These are phyloP conservation scores for Daucus carota DNA, from an alignment of 129 eudicot genomes.

Conservation along the genomic window DNA sequence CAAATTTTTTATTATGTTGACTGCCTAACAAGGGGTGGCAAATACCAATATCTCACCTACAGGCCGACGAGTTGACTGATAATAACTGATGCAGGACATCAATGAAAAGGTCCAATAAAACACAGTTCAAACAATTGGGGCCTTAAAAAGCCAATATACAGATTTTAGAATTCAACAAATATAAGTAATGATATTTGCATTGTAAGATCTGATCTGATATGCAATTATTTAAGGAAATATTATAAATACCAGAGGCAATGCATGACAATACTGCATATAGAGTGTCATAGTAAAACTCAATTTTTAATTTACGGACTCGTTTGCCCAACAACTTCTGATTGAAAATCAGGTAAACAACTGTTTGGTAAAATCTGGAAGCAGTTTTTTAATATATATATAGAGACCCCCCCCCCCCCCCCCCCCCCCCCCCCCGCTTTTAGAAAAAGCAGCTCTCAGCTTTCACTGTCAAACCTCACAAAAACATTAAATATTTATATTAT, in stretches of 20 bases:
- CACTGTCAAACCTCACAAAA: too few species aligned
- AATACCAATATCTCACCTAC: background rate
- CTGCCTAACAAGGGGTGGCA: background rate
- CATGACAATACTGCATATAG: background rate
- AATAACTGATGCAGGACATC: background rate
- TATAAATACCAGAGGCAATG: background rate
- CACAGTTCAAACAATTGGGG: background rate
- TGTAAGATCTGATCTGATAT: background rate
- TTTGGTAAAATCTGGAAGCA: too few species aligned
- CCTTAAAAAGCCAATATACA: background rate
- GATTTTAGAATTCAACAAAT: background rate
- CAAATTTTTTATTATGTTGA: background rate
- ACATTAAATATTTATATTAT: too few species aligned
- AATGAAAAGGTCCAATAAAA: background rate
- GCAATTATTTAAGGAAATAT: background rate
- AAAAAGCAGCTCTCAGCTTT: too few species aligned
- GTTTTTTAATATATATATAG: too few species aligned
- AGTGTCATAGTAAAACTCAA: background rate
- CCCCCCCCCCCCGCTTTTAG: too few species aligned
- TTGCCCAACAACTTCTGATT: too few species aligned
- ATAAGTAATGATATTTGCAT: background rate
- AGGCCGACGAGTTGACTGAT: background rate
- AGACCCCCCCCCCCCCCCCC: too few species aligned
- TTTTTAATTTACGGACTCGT: too few species aligned
- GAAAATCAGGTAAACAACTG: too few species aligned